Percentiles rank a stretch among this genome's conserved stretches.
Evolutionary conservation across 2,329 filamentous ascomycete species (phyloP).

Genomic region (Westerdykella aurantiaca): DNA sequence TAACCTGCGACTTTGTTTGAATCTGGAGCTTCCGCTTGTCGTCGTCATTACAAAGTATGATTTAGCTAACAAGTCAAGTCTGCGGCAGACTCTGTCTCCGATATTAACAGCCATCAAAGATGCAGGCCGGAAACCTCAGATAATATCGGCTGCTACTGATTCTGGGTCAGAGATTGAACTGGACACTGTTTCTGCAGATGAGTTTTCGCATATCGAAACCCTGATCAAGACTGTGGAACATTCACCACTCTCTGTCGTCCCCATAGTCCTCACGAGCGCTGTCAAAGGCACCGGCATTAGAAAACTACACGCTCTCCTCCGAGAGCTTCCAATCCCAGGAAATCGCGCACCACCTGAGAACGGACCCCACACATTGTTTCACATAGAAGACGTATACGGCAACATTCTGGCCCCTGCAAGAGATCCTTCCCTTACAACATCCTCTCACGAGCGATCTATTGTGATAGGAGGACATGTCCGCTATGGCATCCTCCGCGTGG

Average conservation of each 20-base stretch:
- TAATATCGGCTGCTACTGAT: slow-evolving; percentile 47
- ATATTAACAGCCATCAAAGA: slow-evolving; percentile 73
- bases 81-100: slow-evolving; percentile 66
- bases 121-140: slow-evolving; percentile 65
- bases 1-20: slow-evolving; percentile 79
- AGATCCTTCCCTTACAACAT: neutral
- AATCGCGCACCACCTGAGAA: slow-evolving; percentile 32
- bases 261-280: slow-evolving; percentile 81
- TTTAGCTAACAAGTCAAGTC: slow-evolving; percentile 64
- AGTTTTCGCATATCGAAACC: slow-evolving; percentile 54
- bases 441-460: slow-evolving; percentile 26
- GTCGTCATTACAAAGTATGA: slow-evolving; percentile 90
- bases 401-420: slow-evolving; percentile 40
- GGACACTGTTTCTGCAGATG: slow-evolving; percentile 48
- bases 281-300: slow-evolving; percentile 79
- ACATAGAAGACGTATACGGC: slow-evolving; percentile 85
- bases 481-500: slow-evolving; percentile 71
- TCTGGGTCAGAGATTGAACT: slow-evolving; percentile 38
- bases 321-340: slow-evolving; percentile 61
- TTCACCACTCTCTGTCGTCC: slow-evolving; percentile 54
- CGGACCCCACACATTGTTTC: slow-evolving; percentile 62
- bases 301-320: slow-evolving; percentile 73
- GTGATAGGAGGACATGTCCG: slow-evolving; percentile 81
- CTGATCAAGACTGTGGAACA: slow-evolving; percentile 49
- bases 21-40: slow-evolving; percentile 68